Conservation (phyloP, 2,329 filamentous ascomycete genomes). For the Xylariomycetidae sp. region DNA sequence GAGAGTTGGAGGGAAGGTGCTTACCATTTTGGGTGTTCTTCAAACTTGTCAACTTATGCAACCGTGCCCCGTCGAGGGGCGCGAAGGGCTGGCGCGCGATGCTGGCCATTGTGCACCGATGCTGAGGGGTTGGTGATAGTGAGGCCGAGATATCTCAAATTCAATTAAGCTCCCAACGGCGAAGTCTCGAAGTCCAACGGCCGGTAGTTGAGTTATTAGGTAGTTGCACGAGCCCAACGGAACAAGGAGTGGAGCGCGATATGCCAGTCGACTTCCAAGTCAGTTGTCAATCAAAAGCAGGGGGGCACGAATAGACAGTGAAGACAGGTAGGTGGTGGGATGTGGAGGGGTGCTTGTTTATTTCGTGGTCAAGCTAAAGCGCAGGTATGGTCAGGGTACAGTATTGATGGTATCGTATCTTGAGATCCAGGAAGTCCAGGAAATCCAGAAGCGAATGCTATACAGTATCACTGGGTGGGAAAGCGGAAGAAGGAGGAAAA, state of each 20-base stretch:
- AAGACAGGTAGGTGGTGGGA: slow-evolving; percentile 1
- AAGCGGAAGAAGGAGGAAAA: slow-evolving; percentile 22
- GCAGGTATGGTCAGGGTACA: too few relatives aligned
- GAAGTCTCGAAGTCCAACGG: slow-evolving; percentile 6
- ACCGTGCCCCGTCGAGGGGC: slow-evolving; percentile 60
- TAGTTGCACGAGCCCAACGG: too few relatives aligned
- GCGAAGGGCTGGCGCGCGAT: slow-evolving; percentile 67
- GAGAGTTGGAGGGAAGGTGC: too few relatives aligned
- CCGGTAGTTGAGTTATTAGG: too few relatives aligned
- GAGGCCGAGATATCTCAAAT: slow-evolving; percentile 9
- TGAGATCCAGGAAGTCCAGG: too few relatives aligned
- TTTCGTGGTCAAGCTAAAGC: too few relatives aligned
- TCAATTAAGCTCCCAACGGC: slow-evolving; percentile 6
- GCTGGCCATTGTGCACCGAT: slow-evolving; percentile 42
- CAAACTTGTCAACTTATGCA: slow-evolving; percentile 65
- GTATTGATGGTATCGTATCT: too few relatives aligned
- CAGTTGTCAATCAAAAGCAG: too few relatives aligned
- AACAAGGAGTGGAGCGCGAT: slow-evolving; percentile 4
- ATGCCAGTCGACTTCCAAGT: slow-evolving; percentile 9
- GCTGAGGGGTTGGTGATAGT: slow-evolving; percentile 6
- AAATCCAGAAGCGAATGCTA: slow-evolving; percentile 3
- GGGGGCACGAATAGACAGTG: slow-evolving; percentile 11
- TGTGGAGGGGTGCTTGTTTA: slow-evolving; percentile 20
- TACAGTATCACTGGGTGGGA: slow-evolving; percentile 7
- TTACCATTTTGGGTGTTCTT: slow-evolving; percentile 75